phyloP scores from a whole-genome alignment of 208 protist genomes.

The Leishmania amazonensis region DNA sequence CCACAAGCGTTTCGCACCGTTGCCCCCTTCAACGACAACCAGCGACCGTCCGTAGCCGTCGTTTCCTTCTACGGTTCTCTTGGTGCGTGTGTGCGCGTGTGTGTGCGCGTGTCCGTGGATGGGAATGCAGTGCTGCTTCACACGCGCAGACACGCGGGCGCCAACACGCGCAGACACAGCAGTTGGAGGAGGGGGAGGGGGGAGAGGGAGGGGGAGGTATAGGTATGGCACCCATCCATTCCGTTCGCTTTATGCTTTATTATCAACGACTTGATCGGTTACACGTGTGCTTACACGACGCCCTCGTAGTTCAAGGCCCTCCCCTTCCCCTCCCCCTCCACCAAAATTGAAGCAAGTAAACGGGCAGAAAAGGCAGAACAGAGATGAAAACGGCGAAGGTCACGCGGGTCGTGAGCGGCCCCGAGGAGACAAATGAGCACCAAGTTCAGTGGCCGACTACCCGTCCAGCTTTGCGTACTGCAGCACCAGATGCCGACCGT shows the following conservation, averaged over 20 bases:
- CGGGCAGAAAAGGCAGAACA: neutral
- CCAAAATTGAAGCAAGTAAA: neutral
- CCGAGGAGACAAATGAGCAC: neutral
- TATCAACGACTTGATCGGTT: neutral
- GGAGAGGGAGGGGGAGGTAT: neutral
- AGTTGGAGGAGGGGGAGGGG: neutral
- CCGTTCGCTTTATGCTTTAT: neutral
- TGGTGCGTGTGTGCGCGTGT: neutral
- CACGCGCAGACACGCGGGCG: neutral
- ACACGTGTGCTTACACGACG: neutral
- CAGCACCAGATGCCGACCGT: constrained; percentile 97
- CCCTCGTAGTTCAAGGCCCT: no score
- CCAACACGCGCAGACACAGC: neutral
- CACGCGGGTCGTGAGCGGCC: neutral
- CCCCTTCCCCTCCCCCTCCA: neutral
- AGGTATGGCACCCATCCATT: neutral
- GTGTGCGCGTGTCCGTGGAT: neutral
- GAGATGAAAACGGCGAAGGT: neutral
- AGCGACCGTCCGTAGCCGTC: neutral
- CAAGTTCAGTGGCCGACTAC: neutral
- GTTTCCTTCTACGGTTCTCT: no score
- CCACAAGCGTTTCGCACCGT: neutral
- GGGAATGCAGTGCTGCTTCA: constrained; percentile 1
- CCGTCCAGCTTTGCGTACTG: constrained; percentile 95
- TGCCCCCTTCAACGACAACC: neutral